Conservation (phyloP, 495 filamentous ascomycete species). For the Hypoxylon lenormandii region DNA sequence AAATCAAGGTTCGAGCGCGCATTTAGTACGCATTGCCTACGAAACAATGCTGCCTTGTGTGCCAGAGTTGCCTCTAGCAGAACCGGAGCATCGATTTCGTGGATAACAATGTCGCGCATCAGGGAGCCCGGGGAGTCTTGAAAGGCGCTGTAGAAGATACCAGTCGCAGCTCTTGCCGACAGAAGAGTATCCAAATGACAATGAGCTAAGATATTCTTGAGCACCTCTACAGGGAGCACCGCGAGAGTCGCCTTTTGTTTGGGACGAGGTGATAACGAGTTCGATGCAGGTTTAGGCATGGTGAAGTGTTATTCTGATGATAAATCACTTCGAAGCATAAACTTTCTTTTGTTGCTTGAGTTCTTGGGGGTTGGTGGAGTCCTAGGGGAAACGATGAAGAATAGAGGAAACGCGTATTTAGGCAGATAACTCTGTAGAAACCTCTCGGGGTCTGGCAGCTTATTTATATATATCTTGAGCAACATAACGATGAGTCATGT, state of each 20-base stretch:
- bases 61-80: not conserved
- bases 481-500: too few species aligned
- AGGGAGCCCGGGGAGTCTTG: not conserved
- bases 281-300: slow-evolving; percentile 31
- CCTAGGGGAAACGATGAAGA: too few species aligned
- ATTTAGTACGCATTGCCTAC: not conserved
- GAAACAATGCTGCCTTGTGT: not conserved
- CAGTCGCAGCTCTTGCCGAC: not conserved
- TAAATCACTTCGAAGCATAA: too few species aligned
- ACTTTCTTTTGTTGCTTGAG: too few species aligned
- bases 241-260: not conserved
- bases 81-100: not conserved
- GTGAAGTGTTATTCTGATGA: too few species aligned
- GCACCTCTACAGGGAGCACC: not conserved
- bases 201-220: not conserved
- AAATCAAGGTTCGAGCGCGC: not conserved
- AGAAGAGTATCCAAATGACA: not conserved
- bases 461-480: too few species aligned
- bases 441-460: too few species aligned
- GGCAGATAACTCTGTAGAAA: too few species aligned
- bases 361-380: too few species aligned
- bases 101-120: not conserved
- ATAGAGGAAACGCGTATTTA: too few species aligned
- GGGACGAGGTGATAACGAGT: slow-evolving; percentile 38
- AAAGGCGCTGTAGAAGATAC: not conserved